phyloP scores from a whole-genome alignment of 345 rosid genomes.

The Mercurialis annua region DNA sequence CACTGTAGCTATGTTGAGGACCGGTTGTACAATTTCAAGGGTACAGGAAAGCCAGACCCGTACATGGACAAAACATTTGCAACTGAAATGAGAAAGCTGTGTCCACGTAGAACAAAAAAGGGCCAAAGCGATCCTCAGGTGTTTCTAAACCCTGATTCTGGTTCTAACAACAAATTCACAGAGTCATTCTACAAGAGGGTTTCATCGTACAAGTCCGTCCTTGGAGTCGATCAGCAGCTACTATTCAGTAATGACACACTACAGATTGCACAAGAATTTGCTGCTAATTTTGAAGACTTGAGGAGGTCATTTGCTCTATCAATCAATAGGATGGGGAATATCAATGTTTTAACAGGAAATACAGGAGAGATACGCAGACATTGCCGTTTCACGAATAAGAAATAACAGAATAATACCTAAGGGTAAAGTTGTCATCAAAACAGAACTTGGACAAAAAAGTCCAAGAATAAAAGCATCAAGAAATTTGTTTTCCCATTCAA shows the following conservation, averaged over 20 bases:
- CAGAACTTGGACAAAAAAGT: neutral
- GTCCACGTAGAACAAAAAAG: slow-evolving; percentile 36
- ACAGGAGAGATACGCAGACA: slow-evolving; percentile 56
- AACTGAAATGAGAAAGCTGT: slow-evolving; percentile 20
- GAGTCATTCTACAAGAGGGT: slow-evolving; percentile 51
- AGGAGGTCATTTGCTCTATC: slow-evolving; percentile 59
- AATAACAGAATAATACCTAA: slow-evolving; percentile 9
- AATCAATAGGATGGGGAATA: slow-evolving; percentile 63
- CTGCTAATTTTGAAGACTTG: slow-evolving; percentile 51
- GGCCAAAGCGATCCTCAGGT: slow-evolving; percentile 51
- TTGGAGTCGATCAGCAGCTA: slow-evolving; percentile 74
- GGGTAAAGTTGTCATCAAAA: slow-evolving; percentile 14
- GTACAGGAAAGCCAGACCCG: slow-evolving; percentile 29
- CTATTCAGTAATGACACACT: slow-evolving; percentile 37
- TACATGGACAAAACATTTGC: slow-evolving; percentile 23
- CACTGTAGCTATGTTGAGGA: slow-evolving; percentile 19
- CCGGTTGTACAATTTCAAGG: slow-evolving; percentile 26
- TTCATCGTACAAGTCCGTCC: slow-evolving; percentile 39
- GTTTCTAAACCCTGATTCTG: slow-evolving; percentile 53
- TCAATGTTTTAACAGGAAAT: slow-evolving; percentile 51
- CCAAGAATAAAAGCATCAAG: slow-evolving; percentile 12
- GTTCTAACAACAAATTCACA: slow-evolving; percentile 44
- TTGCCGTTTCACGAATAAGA: slow-evolving; percentile 44
- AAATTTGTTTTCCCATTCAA: slow-evolving; percentile 23
- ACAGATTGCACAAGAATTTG: slow-evolving; percentile 48